A percentile compares a stretch with the other conserved stretches of the same genome.
Conservation (phyloP, 352 stramenopile genomes). For the Globisporangium sylvaticum region DNA sequence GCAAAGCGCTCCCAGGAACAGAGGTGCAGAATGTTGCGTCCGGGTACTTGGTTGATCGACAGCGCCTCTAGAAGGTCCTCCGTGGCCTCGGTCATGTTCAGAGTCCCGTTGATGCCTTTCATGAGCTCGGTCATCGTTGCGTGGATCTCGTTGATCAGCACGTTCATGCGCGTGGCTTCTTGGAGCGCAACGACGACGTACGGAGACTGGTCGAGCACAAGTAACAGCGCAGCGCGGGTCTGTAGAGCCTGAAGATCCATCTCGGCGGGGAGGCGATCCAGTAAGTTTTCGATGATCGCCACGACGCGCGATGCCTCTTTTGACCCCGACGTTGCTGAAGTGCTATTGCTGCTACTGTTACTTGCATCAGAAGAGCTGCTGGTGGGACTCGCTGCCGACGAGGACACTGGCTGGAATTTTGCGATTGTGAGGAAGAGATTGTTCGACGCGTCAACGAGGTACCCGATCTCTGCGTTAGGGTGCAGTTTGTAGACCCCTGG, state of each 20-base stretch:
- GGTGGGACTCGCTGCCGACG: not conserved
- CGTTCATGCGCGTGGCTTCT: conserved; percentile 74
- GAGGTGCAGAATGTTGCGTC: conserved; percentile 62
- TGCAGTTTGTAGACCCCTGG: conserved; percentile 71
- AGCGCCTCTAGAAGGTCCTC: conserved; percentile 78
- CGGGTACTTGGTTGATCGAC: conserved; percentile 70
- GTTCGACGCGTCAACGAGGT: conserved; percentile 70
- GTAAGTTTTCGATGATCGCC: conserved; percentile 46
- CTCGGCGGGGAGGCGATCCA: conserved; percentile 56
- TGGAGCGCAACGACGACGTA: conserved; percentile 84
- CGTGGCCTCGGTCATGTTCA: conserved; percentile 89
- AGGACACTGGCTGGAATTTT: conserved; percentile 75
- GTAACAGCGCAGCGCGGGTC: conserved; percentile 42
- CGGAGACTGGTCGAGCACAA: conserved; percentile 62
- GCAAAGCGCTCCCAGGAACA: conserved; percentile 78
- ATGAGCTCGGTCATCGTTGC: conserved; percentile 59
- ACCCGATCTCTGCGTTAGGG: conserved; percentile 78
- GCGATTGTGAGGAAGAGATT: conserved; percentile 86
- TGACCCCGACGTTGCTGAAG: conserved; percentile 9
- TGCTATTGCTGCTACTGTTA: not conserved
- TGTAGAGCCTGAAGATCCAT: conserved; percentile 57
- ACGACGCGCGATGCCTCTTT: conserved; percentile 35
- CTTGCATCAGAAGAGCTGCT: not conserved
- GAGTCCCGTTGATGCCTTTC: conserved; percentile 78
- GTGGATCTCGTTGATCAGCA: conserved; percentile 58